Evolutionary conservation across 768 basidiomycete species (phyloP).

Genomic region (Pleurotus tuber-regium): DNA sequence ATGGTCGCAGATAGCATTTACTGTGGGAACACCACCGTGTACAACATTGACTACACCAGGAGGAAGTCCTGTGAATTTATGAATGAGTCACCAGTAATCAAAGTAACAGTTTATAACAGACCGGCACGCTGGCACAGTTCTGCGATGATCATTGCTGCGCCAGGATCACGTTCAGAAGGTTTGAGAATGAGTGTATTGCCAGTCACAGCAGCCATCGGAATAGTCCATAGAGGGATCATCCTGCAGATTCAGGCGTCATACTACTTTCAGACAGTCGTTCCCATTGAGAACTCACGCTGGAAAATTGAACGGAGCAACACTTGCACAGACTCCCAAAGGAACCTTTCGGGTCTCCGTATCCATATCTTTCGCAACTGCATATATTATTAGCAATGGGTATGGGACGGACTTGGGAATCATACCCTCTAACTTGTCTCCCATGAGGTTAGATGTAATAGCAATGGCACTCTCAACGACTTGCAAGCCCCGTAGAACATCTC

Average conservation of each 20-base stretch:
- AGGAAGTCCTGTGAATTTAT: slow-evolving; percentile 69
- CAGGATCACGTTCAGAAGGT: slow-evolving; percentile 95
- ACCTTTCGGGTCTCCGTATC: slow-evolving; percentile 85
- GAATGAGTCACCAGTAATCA: neutral
- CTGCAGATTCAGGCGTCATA: slow-evolving; percentile 38
- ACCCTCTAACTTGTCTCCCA: slow-evolving; percentile 95
- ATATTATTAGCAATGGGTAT: neutral
- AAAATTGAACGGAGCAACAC: slow-evolving; percentile 86
- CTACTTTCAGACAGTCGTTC: no score
- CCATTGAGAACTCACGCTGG: slow-evolving; percentile 70
- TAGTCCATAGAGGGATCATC: slow-evolving; percentile 98
- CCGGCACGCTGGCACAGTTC: slow-evolving; percentile 90
- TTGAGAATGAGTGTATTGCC: slow-evolving; percentile 96
- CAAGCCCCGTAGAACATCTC: slow-evolving; percentile 89
- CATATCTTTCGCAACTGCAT: slow-evolving; percentile 89
- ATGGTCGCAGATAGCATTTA: slow-evolving; percentile 93
- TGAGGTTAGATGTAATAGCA: slow-evolving; percentile 78
- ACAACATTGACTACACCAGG: slow-evolving; percentile 89
- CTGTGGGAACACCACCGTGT: slow-evolving; percentile 86
- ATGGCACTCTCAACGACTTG: slow-evolving; percentile 85
- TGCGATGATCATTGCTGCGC: slow-evolving; percentile 96
- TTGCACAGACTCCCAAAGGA: slow-evolving; percentile 86
- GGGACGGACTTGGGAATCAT: slow-evolving; percentile 12
- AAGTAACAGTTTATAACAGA: slow-evolving; percentile 20
- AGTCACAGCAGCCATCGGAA: slow-evolving; percentile 83